Conservation (phyloP, 2,329 filamentous ascomycete species). For the Arthroderma sp. region DNA sequence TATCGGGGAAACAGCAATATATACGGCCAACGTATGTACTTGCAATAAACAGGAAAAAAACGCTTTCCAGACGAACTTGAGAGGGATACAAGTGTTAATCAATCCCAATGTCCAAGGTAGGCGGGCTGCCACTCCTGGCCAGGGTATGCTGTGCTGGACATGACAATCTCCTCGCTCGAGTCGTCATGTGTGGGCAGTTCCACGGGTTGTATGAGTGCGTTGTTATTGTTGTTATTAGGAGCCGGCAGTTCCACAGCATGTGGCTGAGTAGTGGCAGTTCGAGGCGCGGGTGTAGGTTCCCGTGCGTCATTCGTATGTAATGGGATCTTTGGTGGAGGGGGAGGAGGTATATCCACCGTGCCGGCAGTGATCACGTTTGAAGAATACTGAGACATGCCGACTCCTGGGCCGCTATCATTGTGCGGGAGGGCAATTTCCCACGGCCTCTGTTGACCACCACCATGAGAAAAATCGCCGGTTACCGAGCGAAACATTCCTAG, state of each 20-base stretch:
- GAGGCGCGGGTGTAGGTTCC: neutral
- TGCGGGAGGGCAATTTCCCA: conserved; percentile 25
- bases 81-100: neutral
- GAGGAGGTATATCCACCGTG: conserved; percentile 1
- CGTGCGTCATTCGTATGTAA: neutral
- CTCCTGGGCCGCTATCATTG: conserved; percentile 3
- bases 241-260: neutral
- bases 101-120: conserved; percentile 9
- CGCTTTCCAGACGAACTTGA: neutral
- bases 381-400: conserved; percentile 1
- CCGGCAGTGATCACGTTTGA: neutral
- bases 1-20: no score
- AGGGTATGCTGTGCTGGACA: conserved; percentile 37
- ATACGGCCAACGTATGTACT: no score
- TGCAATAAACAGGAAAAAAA: no score
- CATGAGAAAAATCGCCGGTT: conserved; percentile 19
- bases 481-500: conserved; percentile 22
- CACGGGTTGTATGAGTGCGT: conserved; percentile 15
- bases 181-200: conserved; percentile 24
- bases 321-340: conserved; percentile 5
- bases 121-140: conserved; percentile 35
- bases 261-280: neutral
- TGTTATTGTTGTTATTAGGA: neutral
- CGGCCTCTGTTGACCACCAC: conserved; percentile 25
- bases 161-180: conserved; percentile 33